phyloP scores from a whole-genome alignment of 768 basidiomycete genomes.

The Russula olivacea region DNA sequence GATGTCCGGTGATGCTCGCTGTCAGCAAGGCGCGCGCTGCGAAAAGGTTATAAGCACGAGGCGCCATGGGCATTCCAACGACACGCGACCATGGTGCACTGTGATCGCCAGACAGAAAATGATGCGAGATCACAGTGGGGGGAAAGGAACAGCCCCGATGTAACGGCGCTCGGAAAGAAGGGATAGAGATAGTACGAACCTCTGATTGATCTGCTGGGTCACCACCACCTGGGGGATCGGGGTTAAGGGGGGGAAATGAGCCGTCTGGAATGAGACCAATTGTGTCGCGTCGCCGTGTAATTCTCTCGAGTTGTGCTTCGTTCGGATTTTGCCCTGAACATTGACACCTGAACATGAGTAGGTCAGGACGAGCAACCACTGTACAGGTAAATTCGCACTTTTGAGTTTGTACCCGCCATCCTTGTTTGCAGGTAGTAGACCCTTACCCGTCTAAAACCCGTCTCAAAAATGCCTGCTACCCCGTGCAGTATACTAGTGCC shows the following conservation, averaged over 20 bases:
- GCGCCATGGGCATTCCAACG: background rate
- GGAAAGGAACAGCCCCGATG: background rate
- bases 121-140: background rate
- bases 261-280: constrained; percentile 32
- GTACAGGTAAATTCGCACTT: too few species aligned
- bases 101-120: background rate
- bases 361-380: too few species aligned
- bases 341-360: too few species aligned
- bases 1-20: constrained; percentile 19
- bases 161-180: background rate
- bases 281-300: constrained; percentile 10
- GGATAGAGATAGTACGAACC: constrained; percentile 2
- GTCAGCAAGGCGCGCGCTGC: background rate
- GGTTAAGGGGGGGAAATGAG: constrained; percentile 33
- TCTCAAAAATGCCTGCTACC: too few species aligned
- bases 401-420: too few species aligned
- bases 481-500: too few species aligned
- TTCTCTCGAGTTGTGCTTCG: constrained; percentile 11
- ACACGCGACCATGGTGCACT: background rate
- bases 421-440: too few species aligned
- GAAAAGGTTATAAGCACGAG: background rate
- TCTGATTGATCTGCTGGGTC: constrained; percentile 16
- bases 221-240: constrained; percentile 30
- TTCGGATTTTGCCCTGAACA: constrained; percentile 17
- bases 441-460: too few species aligned